Evolutionary conservation across 1,139 yeast species (phyloP), one percentile per base, ranked within the genome.

Genomic region (Sugiyamaella castrensis): DNA sequence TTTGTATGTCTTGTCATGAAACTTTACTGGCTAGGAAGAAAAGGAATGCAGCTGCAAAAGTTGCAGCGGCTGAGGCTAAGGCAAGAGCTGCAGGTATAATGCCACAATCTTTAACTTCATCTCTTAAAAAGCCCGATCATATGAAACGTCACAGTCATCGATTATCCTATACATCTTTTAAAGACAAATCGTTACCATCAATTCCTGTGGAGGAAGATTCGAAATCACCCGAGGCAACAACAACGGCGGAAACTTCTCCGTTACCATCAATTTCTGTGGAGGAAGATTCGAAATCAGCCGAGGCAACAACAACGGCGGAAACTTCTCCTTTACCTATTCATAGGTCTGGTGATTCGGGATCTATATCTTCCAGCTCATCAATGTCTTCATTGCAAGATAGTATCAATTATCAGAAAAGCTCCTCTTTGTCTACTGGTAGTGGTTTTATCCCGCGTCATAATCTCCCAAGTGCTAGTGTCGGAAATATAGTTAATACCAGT

Each of bases 1-100:
- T 91, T 64, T 92, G 98, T 71, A 87, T 92, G 87, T 76, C 77
- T 35, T 92, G 98, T 65, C 98, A 92, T 67, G 94, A 88, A 62
- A 81, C 84, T 60, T 71, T 92, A 52, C 72, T 92, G 67, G 92
- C 83, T 30, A 77, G 81, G 59, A 82, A 84, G 71, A 60, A 56
- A 46, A 46, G 54, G 5, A 48, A 50, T 45, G 61, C 53, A 33
- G 52, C 41, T 24, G 52, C 46, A 53, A 55, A 48, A 51, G 52
- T 45, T 34, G 48, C 53, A 15, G 46, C 54, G 24, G 43, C 47
- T 26, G 40, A 27, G 16, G 37, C 37, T 19, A 55, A 48, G 51
- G 47, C 45, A 31, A 42, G 45, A 24, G 39, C 53, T 32, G 39
- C 45, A 32, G 40, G 35, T n/a, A 35, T n/a, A 19, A 19, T 13